These are phyloP conservation scores for Flaveria bidentis DNA, from an alignment of 129 eudicot species.

Conservation along the genomic window DNA sequence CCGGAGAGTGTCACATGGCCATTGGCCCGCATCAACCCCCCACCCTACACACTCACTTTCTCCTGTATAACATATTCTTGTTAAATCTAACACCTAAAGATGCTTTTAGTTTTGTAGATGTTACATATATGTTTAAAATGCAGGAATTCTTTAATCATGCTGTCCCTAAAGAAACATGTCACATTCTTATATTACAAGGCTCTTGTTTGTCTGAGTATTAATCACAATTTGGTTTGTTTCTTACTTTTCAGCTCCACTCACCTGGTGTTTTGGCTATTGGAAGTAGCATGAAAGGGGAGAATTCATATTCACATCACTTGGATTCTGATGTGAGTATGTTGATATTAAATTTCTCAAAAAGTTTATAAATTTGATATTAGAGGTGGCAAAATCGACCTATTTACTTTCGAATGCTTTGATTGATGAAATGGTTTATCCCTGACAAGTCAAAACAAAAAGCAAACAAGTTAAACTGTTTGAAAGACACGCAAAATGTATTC, in stretches of 20 bases:
- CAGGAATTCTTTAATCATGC: slow-evolving; percentile 10
- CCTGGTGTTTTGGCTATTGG: slow-evolving; percentile 99
- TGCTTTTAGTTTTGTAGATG: slow-evolving; percentile 2
- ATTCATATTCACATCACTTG: slow-evolving; percentile 98
- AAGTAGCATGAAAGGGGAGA: slow-evolving; percentile 99
- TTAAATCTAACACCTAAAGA: background rate
- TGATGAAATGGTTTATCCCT: background rate
- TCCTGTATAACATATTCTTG: too few relatives aligned
- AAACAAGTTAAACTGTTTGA: background rate
- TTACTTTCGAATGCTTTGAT: background rate
- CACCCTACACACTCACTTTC: too few relatives aligned
- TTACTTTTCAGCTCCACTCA: slow-evolving; percentile 72
- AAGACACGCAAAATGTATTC: background rate
- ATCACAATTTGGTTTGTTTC: slow-evolving; percentile 9
- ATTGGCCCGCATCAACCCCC: too few relatives aligned
- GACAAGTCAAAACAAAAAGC: background rate
- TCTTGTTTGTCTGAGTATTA: slow-evolving; percentile 4
- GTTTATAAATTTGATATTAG: background rate
- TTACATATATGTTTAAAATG: slow-evolving; percentile 21
- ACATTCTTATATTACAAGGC: background rate
- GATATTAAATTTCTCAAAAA: background rate
- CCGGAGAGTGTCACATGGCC: too few relatives aligned
- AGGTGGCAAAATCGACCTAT: background rate
- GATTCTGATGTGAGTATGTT: slow-evolving; percentile 83
- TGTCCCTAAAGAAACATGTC: slow-evolving; percentile 2